phyloP scores from a whole-genome alignment of 768 basidiomycete genomes.

The Boletus barrowsii region DNA sequence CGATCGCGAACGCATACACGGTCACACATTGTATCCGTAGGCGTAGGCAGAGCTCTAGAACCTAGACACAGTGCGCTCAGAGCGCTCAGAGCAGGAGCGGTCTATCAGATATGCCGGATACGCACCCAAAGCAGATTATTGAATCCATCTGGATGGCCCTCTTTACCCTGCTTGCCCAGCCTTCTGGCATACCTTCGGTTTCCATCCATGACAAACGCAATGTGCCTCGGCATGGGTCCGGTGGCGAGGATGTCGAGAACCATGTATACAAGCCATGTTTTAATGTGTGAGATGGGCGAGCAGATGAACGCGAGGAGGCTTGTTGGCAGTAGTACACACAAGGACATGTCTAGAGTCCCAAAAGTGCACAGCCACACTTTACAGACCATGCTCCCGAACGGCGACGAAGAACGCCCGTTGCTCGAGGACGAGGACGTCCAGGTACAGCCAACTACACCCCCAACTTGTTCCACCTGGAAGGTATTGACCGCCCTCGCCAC shows the following conservation, averaged over 20 bases:
- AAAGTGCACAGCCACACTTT: too few species aligned
- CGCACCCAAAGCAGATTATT: conserved; percentile 72
- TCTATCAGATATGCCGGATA: conserved; percentile 1
- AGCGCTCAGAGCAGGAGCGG: neutral
- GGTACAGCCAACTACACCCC: neutral
- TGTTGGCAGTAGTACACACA: too few species aligned
- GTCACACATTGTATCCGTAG: conserved; percentile 83
- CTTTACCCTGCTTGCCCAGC: conserved; percentile 56
- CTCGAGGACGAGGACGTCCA: conserved; percentile 13
- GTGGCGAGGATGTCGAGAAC: conserved; percentile 67
- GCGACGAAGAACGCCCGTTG: conserved; percentile 29
- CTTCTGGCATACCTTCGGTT: conserved; percentile 86
- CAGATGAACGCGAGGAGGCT: conserved; percentile 10
- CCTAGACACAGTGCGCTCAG: conserved; percentile 40
- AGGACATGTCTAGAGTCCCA: too few species aligned
- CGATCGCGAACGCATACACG: conserved; percentile 97
- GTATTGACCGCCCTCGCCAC: conserved; percentile 8
- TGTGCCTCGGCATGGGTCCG: conserved; percentile 85
- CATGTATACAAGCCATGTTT: conserved; percentile 34
- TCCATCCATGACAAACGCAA: conserved; percentile 97
- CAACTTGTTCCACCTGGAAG: conserved; percentile 4
- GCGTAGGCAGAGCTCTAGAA: conserved; percentile 79
- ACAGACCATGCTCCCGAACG: neutral
- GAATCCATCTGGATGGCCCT: conserved; percentile 88
- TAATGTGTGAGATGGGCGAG: conserved; percentile 14